phyloP scores from a whole-genome alignment of 1,284 basidiomycete species.

The Inonotus obliquus region DNA sequence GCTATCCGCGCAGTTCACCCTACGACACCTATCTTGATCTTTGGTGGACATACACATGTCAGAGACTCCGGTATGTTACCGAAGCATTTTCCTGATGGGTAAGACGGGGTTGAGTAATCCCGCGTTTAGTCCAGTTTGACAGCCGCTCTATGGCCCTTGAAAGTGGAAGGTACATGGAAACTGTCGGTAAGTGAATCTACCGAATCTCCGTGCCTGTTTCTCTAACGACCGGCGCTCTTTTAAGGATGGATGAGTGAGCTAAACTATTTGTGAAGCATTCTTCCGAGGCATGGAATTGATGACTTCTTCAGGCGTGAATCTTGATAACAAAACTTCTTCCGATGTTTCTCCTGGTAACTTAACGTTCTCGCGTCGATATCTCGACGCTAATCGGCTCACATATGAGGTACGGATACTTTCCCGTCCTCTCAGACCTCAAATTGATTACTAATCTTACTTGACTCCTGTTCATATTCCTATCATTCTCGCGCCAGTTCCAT shows the following conservation, averaged over 20 bases:
- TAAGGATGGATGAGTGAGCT: constrained; percentile 49
- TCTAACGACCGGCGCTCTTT: background rate
- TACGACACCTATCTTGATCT: constrained; percentile 70
- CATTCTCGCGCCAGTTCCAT: constrained; percentile 47
- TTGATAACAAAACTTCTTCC: constrained; percentile 29
- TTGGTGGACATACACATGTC: constrained; percentile 60
- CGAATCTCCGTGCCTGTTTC: background rate
- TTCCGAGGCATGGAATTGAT: background rate
- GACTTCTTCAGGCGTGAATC: constrained; percentile 40
- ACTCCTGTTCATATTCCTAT: background rate
- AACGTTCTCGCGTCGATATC: constrained; percentile 62
- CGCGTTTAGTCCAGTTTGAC: constrained; percentile 46
- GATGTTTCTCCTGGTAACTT: constrained; percentile 35
- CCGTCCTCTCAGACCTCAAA: background rate
- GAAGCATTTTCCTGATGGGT: background rate
- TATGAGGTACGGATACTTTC: constrained; percentile 49
- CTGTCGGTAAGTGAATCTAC: constrained; percentile 48
- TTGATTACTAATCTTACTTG: background rate
- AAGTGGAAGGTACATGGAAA: constrained; percentile 86
- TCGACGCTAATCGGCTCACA: constrained; percentile 70
- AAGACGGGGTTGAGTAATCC: background rate
- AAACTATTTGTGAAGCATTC: background rate
- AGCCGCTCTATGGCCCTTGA: constrained; percentile 67
- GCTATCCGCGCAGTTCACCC: constrained; percentile 72
- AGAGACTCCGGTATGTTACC: constrained; percentile 35